Evolutionary conservation across 176 grass and related monocot species (phyloP), one percentile per base, ranked within the genome.

Genomic region (Oryza glaberrima): DNA sequence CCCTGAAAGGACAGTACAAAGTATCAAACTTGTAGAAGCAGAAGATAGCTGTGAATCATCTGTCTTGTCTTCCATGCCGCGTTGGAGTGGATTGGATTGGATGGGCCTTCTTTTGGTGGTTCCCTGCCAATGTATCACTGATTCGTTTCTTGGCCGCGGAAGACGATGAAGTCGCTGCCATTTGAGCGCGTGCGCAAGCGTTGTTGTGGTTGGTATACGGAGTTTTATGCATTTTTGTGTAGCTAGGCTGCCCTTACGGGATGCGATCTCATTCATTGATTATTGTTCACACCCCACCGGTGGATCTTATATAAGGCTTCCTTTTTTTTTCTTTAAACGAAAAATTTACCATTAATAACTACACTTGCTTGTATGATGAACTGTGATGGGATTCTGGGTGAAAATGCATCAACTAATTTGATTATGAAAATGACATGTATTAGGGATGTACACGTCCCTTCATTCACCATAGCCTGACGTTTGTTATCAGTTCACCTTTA

Each of bases 101-200:
- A 76, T 77, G 83, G 88, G 82, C 87, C 84, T 88, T 86, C 34
- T 89, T 94, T 94, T 91, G 83, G 71, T 25, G 30, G 88, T 52
- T 75, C 85, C 81, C 61, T 65, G 56, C 54, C 80, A 84, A 40
- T 83, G 63, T 38, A 77, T 82, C 60, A 68, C 75, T 34, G 65
- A 80, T 81, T 91, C 64, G 54, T 23, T 83, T 87, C 86, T 84
- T 65, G 78, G 46, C 67, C 14, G 22, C 58, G 20, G 58, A 63
- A 23, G 58, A 63, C 58, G 58, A 23, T 11, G 58, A 75, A 54
- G 34, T 63, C 80, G 25, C 65, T 63, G 20, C 67, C 6, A 35
- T 72, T 72, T 19, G 43, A 44, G 23, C 41, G 41, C 43, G 11
- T 72, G 28, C 19, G 5, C 20, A 80, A 30, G 48, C n/a, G 44